Evolutionary conservation across 257 asterid species (phyloP).

Genomic region (Mitragyna speciosa): DNA sequence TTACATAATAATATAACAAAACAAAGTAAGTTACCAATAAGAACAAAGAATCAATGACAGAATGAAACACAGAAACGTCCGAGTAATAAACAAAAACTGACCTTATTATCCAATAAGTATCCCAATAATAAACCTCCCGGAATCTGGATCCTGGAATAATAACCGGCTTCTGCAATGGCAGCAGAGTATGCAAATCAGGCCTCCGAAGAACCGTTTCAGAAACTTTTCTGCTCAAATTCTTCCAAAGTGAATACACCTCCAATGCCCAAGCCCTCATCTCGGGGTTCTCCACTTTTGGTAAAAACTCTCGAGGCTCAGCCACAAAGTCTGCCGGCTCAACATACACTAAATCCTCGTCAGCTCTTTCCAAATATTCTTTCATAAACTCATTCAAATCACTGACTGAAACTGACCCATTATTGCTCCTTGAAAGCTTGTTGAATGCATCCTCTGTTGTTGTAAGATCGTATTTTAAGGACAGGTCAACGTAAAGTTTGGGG

Average conservation of each 20-base stretch:
- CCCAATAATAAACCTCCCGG: conserved; percentile 95
- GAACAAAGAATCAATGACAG: neutral
- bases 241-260: conserved; percentile 79
- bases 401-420: conserved; percentile 43
- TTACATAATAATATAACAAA: neutral
- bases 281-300: conserved; percentile 50
- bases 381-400: conserved; percentile 39
- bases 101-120: conserved; percentile 92
- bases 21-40: neutral
- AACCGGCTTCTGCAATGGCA: conserved; percentile 69
- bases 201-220: conserved; percentile 47
- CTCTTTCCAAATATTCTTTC: conserved; percentile 35
- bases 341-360: conserved; percentile 54
- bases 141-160: conserved; percentile 89
- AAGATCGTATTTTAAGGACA: conserved; percentile 57
- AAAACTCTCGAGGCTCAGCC: conserved; percentile 53
- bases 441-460: conserved; percentile 40
- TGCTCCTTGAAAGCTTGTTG: conserved; percentile 27
- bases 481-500: conserved; percentile 74
- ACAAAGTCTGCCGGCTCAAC: conserved; percentile 63
- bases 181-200: conserved; percentile 61
- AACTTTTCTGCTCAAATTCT: conserved; percentile 72
- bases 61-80: neutral
- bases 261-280: conserved; percentile 75
- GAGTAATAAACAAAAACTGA: conserved; percentile 11